Conservation (phyloP, 306 rosid genomes). For the Herpetospermum pedunculosum region DNA sequence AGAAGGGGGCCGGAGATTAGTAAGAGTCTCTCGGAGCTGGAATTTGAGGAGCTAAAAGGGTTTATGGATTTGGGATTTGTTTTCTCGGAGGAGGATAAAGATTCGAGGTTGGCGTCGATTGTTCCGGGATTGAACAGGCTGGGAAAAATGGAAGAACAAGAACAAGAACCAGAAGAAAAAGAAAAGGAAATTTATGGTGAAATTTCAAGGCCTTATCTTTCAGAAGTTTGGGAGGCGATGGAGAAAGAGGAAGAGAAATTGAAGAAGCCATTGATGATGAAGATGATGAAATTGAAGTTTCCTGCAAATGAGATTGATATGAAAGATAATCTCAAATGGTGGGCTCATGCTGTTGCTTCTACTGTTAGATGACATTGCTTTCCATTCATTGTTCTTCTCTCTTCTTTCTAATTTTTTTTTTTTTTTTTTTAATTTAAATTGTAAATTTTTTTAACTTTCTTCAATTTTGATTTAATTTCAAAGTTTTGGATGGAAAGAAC, state of each 20-base stretch:
- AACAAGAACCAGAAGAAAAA: conserved; percentile 6
- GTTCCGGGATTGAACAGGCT: conserved; percentile 81
- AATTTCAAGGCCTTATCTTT: conserved; percentile 70
- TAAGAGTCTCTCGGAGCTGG: conserved; percentile 82
- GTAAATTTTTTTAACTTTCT: background rate
- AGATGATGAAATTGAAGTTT: conserved; percentile 57
- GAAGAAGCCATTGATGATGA: conserved; percentile 35
- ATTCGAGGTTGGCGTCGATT: conserved; percentile 62
- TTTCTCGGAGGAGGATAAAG: conserved; percentile 64
- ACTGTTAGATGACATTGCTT: conserved; percentile 38
- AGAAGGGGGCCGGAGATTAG: conserved; percentile 24
- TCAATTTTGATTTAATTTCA: background rate
- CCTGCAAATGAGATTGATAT: conserved; percentile 52
- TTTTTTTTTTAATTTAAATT: background rate
- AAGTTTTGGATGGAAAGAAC: background rate
- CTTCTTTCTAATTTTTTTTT: background rate
- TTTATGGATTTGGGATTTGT: conserved; percentile 92
- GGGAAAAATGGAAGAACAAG: conserved; percentile 28
- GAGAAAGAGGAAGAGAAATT: conserved; percentile 25
- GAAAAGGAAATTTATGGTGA: background rate
- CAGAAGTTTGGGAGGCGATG: conserved; percentile 66
- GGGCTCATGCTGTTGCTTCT: conserved; percentile 91
- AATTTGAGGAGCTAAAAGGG: conserved; percentile 86
- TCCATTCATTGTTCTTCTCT: background rate
- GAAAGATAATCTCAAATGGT: conserved; percentile 56